Evolutionary conservation across 1,284 basidiomycete genomes (phyloP).

Genomic region (Heterobasidion occidentale): DNA sequence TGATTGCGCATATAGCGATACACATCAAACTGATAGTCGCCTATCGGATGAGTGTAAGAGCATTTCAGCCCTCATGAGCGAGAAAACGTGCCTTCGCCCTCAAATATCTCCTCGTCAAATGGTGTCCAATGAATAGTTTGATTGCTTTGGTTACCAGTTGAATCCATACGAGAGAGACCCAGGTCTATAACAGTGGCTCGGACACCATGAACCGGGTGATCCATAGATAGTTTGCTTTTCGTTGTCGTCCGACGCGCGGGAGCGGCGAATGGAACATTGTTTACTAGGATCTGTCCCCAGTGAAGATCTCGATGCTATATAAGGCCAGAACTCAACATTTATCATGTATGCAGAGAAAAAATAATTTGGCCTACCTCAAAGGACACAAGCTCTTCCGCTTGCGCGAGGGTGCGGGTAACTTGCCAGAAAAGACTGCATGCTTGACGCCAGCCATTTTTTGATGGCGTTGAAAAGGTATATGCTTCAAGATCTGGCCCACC

Average conservation of each 20-base stretch:
- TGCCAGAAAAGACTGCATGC: constrained; percentile 91
- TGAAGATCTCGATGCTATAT: constrained; percentile 92
- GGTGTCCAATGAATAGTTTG: constrained; percentile 59
- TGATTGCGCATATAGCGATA: constrained; percentile 81
- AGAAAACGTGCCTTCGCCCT: constrained; percentile 61
- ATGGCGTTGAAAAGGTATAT: constrained; percentile 48
- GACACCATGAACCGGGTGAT: constrained; percentile 53
- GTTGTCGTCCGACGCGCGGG: constrained; percentile 18
- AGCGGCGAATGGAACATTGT: constrained; percentile 32
- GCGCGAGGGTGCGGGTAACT: constrained; percentile 66
- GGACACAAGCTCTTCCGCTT: constrained; percentile 69
- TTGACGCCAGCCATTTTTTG: constrained; percentile 70
- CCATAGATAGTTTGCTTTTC: constrained; percentile 38
- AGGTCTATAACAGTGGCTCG: constrained; percentile 89
- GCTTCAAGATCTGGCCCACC: constrained; percentile 87
- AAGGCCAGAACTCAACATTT: not conserved
- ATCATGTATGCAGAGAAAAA: not conserved
- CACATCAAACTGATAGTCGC: constrained; percentile 92
- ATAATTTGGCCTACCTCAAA: constrained; percentile 70
- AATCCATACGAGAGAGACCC: constrained; percentile 80
- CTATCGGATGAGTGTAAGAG: constrained; percentile 23
- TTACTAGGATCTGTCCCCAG: constrained; percentile 94
- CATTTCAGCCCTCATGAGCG: not conserved
- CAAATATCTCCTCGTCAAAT: constrained; percentile 76
- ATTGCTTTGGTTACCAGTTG: constrained; percentile 35